Conservation (phyloP, 176 grass and related monocot genomes). For the Avena insularis region DNA sequence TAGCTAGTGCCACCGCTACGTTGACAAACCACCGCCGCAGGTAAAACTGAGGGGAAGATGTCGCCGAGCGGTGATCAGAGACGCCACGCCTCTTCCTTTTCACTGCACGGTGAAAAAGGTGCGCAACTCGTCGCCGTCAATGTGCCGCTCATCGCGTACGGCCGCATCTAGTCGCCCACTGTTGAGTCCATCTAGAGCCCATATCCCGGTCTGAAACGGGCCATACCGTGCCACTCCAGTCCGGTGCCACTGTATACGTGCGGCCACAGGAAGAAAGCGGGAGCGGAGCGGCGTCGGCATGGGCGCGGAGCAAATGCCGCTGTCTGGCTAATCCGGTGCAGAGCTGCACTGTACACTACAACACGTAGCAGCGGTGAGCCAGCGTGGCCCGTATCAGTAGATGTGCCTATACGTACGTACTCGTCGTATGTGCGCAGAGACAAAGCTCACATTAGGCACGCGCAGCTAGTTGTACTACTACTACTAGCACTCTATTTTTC, state of each 20-base stretch:
- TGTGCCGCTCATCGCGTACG: too few species aligned
- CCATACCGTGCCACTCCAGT: background rate
- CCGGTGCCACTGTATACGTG: background rate
- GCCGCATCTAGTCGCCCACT: too few species aligned
- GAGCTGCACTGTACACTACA: background rate
- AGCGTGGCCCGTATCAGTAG: background rate
- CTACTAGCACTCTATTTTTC: background rate
- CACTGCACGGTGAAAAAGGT: too few species aligned
- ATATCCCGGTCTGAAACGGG: too few species aligned
- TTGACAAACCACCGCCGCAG: too few species aligned
- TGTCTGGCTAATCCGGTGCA: background rate
- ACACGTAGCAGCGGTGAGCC: background rate
- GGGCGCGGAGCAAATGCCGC: background rate
- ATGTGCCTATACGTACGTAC: too few species aligned
- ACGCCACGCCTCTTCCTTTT: too few species aligned
- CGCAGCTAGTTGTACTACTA: background rate
- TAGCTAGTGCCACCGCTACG: too few species aligned
- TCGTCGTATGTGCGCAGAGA: background rate
- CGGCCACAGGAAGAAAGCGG: background rate
- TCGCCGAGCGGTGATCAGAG: too few species aligned
- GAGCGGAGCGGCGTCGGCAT: background rate
- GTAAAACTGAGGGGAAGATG: too few species aligned
- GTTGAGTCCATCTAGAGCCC: background rate
- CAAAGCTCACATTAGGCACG: background rate
- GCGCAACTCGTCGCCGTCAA: too few species aligned